Base-by-base conservation (phyloP, 2,329 filamentous ascomycete species). In the Monilinia polystroma region DNA sequence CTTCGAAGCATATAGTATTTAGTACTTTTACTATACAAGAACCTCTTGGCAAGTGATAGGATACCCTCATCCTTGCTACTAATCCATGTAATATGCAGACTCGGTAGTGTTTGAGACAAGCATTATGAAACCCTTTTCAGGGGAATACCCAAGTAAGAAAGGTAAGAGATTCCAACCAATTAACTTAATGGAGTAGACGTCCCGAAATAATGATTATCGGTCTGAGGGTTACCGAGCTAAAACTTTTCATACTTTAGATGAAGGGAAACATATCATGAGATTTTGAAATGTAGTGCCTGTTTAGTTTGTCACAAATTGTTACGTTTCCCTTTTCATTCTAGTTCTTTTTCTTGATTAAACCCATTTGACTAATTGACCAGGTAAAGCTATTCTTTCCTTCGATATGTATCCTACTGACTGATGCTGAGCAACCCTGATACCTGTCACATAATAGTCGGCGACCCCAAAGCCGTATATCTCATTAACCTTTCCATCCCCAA, bases 41-140 rank as follows among this genome's bases (percentile, higher is more conserved):
- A 14, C 53, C 14, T 38, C 58, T 60, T 60, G 58, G 58, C 58
- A 51, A 51, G 45, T 35, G 10, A 10, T 11, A n/a, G 20, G 32
- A 55, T 26, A 32, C 45, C 3, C 35, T 51, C 20, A 60, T 38
- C 52, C 51, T 56, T 23, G 26, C 38, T 18, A 14, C n/a, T 20
- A 35, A 53, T 45, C 55, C 64, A 53, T 52, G 64, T 66, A 18
- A 12, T 16, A 20, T 41, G 43, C 41, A 57, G 12, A 35, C 23
- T 60, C 55, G 56, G 64, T 62, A 54, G 64, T 53, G 64, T 66
- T 66, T 66, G 47, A 53, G 41, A 60, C 55, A 23, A 53, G 64
- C 47, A 66, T 66, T 5, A 53, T 66, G 64, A 66, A 66, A 66
- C 64, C 35, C 35, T 32, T 23, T 16, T 47, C 64, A 60, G 58